Conservation (phyloP, 1,284 basidiomycete genomes). For the Puccinia polysora region DNA sequence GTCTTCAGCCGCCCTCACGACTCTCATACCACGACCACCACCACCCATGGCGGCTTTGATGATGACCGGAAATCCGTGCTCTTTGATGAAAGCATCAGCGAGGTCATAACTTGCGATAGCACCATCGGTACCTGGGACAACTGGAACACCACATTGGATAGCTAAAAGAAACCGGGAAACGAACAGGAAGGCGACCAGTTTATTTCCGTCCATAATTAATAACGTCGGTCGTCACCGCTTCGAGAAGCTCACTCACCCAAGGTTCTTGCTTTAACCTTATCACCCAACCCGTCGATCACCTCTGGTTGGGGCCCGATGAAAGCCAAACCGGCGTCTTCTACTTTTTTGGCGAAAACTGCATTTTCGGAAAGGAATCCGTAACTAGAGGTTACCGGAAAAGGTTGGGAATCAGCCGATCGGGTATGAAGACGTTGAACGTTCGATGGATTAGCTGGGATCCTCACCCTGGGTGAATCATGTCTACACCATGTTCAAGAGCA, state of each 20-base stretch:
- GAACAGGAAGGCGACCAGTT: background rate
- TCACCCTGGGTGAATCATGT: conserved; percentile 98
- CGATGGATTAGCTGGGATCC: background rate
- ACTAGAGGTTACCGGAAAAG: conserved; percentile 56
- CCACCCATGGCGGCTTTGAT: conserved; percentile 85
- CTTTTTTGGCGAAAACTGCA: conserved; percentile 87
- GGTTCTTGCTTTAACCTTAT: conserved; percentile 95
- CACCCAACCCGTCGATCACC: conserved; percentile 94
- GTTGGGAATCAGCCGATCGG: conserved; percentile 2
- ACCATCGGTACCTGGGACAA: conserved; percentile 95
- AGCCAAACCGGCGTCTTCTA: conserved; percentile 92
- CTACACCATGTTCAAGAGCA: conserved; percentile 91
- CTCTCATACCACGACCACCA: conserved; percentile 97
- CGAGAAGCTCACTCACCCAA: conserved; percentile 63
- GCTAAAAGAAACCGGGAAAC: no score
- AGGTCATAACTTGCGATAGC: conserved; percentile 78
- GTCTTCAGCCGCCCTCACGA: conserved; percentile 83
- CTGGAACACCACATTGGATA: conserved; percentile 82
- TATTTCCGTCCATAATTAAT: no score
- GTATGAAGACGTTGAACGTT: no score
- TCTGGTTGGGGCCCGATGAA: conserved; percentile 95
- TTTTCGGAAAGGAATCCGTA: conserved; percentile 99
- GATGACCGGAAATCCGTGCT: conserved; percentile 88
- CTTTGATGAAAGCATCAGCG: conserved; percentile 81
- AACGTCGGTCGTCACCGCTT: no score